These are phyloP conservation scores for Linanthus parryae DNA, from an alignment of 148 eudicot species.

Conservation along the genomic window DNA sequence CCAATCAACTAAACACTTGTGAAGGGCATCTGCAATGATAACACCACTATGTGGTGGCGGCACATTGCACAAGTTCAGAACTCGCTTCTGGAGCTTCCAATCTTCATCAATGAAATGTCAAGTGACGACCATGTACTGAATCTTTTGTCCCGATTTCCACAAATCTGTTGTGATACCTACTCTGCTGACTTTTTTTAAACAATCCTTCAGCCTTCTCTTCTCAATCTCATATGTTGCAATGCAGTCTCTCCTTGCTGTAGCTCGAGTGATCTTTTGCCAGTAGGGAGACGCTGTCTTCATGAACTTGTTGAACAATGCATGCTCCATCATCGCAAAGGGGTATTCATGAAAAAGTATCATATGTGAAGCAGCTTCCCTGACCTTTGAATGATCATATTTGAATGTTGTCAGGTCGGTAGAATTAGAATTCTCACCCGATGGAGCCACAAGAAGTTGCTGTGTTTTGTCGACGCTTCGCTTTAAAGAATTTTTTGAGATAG, in stretches of 20 bases:
- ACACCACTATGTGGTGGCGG: too few species aligned
- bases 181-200: not conserved
- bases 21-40: too few species aligned
- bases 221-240: not conserved
- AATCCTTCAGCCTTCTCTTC: not conserved
- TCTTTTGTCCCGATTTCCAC: slow-evolving; percentile 4
- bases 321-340: slow-evolving; percentile 1
- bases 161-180: not conserved
- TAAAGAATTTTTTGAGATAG: too few species aligned
- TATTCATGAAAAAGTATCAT: slow-evolving; percentile 5
- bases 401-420: too few species aligned
- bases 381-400: slow-evolving; percentile 5
- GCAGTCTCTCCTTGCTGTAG: not conserved
- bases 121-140: not conserved
- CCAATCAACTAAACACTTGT: not conserved
- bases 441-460: too few species aligned
- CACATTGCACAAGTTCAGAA: too few species aligned
- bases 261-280: not conserved
- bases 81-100: slow-evolving; percentile 1
- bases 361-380: not conserved
- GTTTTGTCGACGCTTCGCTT: too few species aligned
- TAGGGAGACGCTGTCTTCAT: not conserved
- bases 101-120: not conserved
- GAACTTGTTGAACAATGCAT: slow-evolving; percentile 1
- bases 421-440: too few species aligned